A percentile compares a stretch with the other conserved stretches of the same genome.
phyloP scores from a whole-genome alignment of 1,284 basidiomycete genomes.

The Termitomyces sp. region DNA sequence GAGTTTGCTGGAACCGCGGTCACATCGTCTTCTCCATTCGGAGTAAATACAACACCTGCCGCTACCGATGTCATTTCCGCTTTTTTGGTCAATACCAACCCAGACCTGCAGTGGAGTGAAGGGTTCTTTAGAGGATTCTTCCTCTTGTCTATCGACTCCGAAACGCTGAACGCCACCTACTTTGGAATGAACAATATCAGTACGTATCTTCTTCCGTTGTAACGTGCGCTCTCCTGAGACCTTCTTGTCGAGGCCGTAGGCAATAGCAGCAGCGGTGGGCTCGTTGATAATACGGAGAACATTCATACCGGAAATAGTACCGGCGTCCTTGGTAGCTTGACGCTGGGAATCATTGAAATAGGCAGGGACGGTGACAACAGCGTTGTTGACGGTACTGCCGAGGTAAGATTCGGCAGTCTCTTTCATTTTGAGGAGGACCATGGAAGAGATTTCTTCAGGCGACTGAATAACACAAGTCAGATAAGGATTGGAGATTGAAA shows the following conservation, averaged over 20 bases:
- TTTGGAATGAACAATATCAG: background rate
- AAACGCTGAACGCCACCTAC: conserved; percentile 1
- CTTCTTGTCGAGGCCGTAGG: conserved; percentile 93
- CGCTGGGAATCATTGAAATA: conserved; percentile 99
- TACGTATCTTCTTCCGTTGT: background rate
- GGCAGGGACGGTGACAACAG: conserved; percentile 92
- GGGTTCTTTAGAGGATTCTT: conserved; percentile 1
- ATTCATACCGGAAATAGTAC: conserved; percentile 85
- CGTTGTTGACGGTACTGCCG: conserved; percentile 77
- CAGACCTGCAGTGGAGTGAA: background rate
- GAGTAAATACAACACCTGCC: background rate
- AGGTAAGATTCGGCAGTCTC: conserved; percentile 98
- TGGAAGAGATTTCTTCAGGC: conserved; percentile 95
- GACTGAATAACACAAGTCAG: conserved; percentile 44
- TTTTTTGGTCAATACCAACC: background rate
- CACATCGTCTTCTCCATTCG: background rate
- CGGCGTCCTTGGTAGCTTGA: conserved; percentile 94
- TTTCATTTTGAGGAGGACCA: conserved; percentile 98
- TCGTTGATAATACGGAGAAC: conserved; percentile 97
- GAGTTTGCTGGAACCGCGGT: conserved; percentile 4
- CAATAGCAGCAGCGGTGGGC: conserved; percentile 92
- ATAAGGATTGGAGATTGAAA: conserved; percentile 2
- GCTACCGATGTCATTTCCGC: background rate
- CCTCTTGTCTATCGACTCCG: background rate
- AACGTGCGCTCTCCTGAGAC: conserved; percentile 66